Evolutionary conservation across 2,329 filamentous ascomycete genomes (phyloP).

Genomic region (Botrytis tulipae): DNA sequence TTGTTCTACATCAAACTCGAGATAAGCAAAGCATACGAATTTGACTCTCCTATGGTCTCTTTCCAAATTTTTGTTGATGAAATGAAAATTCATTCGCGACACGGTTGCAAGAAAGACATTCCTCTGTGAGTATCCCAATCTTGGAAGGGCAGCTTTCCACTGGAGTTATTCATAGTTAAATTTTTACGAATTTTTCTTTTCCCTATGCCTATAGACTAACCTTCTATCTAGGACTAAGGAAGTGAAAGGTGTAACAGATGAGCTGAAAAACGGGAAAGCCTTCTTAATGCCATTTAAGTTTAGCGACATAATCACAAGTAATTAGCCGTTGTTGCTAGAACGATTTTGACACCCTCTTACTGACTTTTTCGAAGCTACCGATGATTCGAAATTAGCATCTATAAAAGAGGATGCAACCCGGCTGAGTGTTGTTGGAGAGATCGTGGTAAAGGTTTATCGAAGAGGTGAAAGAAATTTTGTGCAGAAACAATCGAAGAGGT

Average conservation of each 20-base stretch:
- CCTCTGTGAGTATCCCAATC: not conserved
- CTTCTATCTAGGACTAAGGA: not conserved
- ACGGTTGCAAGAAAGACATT: not conserved
- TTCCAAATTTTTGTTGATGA: not conserved
- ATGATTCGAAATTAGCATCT: not conserved
- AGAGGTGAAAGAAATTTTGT: too few relatives aligned
- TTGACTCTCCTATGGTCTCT: not conserved
- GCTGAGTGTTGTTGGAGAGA: not conserved
- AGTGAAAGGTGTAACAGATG: not conserved
- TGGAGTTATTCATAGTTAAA: too few relatives aligned
- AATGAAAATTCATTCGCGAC: rapidly evolving
- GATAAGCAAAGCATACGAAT: not conserved
- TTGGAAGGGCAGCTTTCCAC: not conserved
- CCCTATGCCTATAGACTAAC: not conserved
- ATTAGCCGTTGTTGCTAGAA: rapidly evolving
- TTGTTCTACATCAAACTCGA: not conserved
- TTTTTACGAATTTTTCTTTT: too few relatives aligned
- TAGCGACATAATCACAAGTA: not conserved
- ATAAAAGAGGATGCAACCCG: not conserved
- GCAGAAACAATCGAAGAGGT: too few relatives aligned
- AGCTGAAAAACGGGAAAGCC: rapidly evolving
- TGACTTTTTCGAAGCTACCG: not conserved
- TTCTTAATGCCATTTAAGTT: not conserved
- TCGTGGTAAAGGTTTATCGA: not conserved
- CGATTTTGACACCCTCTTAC: not conserved